These are phyloP conservation scores for Phoma sp. DNA, from an alignment of 2,329 filamentous ascomycete genomes.

Conservation along the genomic window DNA sequence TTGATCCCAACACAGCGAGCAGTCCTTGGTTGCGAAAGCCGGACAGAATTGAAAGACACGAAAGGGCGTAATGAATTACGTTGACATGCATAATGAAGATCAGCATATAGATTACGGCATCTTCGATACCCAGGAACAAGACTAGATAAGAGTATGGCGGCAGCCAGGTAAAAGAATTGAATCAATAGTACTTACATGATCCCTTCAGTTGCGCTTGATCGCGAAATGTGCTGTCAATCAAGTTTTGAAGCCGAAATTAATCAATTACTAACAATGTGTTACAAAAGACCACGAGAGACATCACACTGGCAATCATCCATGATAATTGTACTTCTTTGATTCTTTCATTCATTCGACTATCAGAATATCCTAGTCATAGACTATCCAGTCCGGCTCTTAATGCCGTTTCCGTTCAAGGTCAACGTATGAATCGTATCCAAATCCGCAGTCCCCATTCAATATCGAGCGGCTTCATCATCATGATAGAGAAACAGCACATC, in stretches of 20 bases:
- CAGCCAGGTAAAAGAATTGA: not conserved
- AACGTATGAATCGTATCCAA: not conserved
- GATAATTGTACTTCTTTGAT: not conserved
- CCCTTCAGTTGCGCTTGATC: no score
- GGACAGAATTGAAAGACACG: not conserved
- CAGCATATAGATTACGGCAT: not conserved
- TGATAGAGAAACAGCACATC: not conserved
- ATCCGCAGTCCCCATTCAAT: no score
- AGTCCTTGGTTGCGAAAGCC: no score
- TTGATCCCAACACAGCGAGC: conserved; percentile 8
- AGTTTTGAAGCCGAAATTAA: no score
- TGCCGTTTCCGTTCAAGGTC: no score
- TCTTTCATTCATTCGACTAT: not conserved
- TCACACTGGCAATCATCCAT: no score
- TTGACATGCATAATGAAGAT: conserved; percentile 1
- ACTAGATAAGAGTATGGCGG: conserved; percentile 1
- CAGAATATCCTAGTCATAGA: not conserved
- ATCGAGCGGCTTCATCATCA: no score
- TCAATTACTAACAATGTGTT: no score
- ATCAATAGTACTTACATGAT: no score
- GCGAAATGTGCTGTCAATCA: no score
- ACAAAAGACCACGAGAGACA: no score
- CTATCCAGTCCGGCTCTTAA: not conserved
- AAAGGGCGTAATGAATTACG: conserved; percentile 5
- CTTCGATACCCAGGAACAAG: not conserved